Evolutionary conservation across 2,329 filamentous ascomycete genomes (phyloP).

Genomic region (Alternaria ventricosa): DNA sequence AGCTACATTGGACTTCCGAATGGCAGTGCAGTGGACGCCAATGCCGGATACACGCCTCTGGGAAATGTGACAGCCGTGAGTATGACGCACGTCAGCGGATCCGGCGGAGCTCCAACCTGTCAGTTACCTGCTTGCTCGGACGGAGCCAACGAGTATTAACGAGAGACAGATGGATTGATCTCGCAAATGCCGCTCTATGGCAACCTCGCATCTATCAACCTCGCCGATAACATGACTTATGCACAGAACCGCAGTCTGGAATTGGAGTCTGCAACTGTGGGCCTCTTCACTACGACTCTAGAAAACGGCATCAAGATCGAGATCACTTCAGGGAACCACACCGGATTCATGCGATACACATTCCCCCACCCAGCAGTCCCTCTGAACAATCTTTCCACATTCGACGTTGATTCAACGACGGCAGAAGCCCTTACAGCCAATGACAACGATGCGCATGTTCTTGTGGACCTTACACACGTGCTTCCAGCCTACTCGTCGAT

Average conservation of each 20-base stretch:
- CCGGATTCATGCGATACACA: constrained; percentile 32
- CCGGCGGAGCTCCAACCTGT: constrained; percentile 26
- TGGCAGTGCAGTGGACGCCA: constrained; percentile 19
- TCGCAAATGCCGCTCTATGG: constrained; percentile 42
- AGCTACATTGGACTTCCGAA: constrained; percentile 21
- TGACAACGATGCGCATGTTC: constrained; percentile 40
- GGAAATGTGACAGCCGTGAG: constrained; percentile 38
- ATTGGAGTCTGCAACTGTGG: constrained; percentile 29
- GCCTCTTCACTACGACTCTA: constrained; percentile 32
- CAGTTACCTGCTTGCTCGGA: background rate
- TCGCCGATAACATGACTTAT: constrained; percentile 43
- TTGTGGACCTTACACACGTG: constrained; percentile 55
- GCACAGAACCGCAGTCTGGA: constrained; percentile 28
- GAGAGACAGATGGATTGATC: constrained; percentile 29
- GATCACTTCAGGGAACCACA: constrained; percentile 25
- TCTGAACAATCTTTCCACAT: background rate
- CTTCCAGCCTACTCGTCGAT: constrained; percentile 38
- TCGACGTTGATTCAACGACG: background rate
- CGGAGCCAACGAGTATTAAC: background rate
- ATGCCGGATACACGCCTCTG: constrained; percentile 41
- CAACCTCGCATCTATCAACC: constrained; percentile 44
- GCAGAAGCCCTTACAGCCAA: background rate
- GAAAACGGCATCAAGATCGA: constrained; percentile 34
- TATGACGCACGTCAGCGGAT: constrained; percentile 34
- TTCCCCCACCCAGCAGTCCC: constrained; percentile 24